A percentile compares a stretch with the other conserved stretches of the same genome.
phyloP scores from a whole-genome alignment of 2,329 filamentous ascomycete genomes.

The Botrytis porri region DNA sequence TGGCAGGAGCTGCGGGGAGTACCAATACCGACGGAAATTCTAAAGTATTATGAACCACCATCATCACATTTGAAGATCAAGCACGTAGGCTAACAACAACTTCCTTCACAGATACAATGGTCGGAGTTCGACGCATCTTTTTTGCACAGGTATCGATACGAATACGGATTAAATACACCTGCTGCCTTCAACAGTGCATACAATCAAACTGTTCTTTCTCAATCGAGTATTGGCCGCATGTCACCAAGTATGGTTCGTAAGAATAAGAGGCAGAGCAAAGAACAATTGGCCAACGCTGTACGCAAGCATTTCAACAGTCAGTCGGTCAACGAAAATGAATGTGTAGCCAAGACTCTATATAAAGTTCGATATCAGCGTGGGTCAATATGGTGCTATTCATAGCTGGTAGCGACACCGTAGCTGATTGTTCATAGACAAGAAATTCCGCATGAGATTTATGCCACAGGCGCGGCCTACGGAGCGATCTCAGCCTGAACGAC shows the following conservation, averaged over 20 bases:
- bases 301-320: slow-evolving; percentile 81
- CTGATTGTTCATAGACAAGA: slow-evolving; percentile 39
- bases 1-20: slow-evolving; percentile 20
- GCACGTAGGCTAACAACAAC: slow-evolving; percentile 10
- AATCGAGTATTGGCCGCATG: slow-evolving; percentile 64
- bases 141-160: slow-evolving; percentile 72
- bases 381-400: neutral
- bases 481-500: neutral
- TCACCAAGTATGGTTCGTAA: slow-evolving; percentile 73
- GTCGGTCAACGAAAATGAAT: slow-evolving; percentile 76
- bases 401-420: neutral
- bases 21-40: slow-evolving; percentile 29
- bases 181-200: slow-evolving; percentile 65
- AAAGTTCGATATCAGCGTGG: slow-evolving; percentile 40
- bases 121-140: slow-evolving; percentile 62
- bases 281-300: slow-evolving; percentile 68
- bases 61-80: neutral
- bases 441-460: slow-evolving; percentile 41
- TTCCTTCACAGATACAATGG: slow-evolving; percentile 55
- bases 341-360: slow-evolving; percentile 60
- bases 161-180: slow-evolving; percentile 68
- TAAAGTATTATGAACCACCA: slow-evolving; percentile 33
- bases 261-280: slow-evolving; percentile 66
- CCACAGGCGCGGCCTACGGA: slow-evolving; percentile 33
- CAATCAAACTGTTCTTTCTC: slow-evolving; percentile 59